Evolutionary conservation across 352 stramenopile species (phyloP).

Genomic region (Phytophthora kernoviae): DNA sequence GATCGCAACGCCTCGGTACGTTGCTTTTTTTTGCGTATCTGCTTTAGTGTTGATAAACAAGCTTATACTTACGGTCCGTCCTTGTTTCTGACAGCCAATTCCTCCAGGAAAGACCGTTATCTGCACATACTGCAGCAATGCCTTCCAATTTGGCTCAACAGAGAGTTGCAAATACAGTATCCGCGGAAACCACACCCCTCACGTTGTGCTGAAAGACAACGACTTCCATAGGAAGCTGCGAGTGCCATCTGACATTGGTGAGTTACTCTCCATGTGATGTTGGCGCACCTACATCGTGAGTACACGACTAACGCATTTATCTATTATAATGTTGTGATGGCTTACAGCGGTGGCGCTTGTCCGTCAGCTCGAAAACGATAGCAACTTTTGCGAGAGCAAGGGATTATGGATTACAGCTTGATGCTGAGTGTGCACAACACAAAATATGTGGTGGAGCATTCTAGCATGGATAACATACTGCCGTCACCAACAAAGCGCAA

Average conservation of each 20-base stretch:
- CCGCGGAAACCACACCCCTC: conserved; percentile 74
- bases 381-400: conserved; percentile 75
- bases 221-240: conserved; percentile 87
- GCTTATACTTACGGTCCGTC: conserved; percentile 3
- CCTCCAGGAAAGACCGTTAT: conserved; percentile 83
- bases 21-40: no score
- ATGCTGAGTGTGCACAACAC: conserved; percentile 86
- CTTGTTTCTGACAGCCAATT: conserved; percentile 48
- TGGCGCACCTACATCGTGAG: neutral
- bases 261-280: neutral
- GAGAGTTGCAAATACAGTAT: conserved; percentile 81
- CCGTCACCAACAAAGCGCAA: conserved; percentile 74
- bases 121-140: conserved; percentile 85
- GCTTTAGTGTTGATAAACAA: neutral
- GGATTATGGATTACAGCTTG: conserved; percentile 92
- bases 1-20: conserved; percentile 80
- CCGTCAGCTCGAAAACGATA: conserved; percentile 70
- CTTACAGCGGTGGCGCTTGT: conserved; percentile 58
- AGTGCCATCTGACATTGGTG: conserved; percentile 61
- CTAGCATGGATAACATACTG: conserved; percentile 37
- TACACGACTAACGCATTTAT: conserved; percentile 13
- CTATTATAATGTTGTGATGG: conserved; percentile 1
- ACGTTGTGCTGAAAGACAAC: conserved; percentile 88
- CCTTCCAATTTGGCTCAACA: conserved; percentile 75
- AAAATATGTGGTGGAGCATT: conserved; percentile 83